Percentiles rank a stretch among this genome's conserved stretches.
phyloP scores from a whole-genome alignment of 306 rosid genomes.

The Crataegus laevigata region DNA sequence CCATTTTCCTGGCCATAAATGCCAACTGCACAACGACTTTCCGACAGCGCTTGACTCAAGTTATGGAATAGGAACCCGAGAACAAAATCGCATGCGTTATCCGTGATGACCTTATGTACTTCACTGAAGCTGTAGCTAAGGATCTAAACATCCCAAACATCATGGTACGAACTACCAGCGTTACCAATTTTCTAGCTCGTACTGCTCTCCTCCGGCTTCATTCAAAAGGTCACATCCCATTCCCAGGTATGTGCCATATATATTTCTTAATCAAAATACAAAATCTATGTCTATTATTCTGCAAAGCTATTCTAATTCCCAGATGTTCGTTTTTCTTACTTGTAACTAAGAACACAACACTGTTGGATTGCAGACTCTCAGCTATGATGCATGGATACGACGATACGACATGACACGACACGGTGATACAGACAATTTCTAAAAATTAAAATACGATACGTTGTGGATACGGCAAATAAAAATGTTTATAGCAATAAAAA shows the following conservation, averaged over 20 bases:
- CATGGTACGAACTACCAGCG: constrained; percentile 32
- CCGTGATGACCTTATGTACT: not conserved
- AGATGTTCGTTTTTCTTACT: not conserved
- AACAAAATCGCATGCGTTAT: constrained; percentile 24
- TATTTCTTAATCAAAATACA: too few relatives aligned
- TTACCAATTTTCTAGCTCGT: constrained; percentile 22
- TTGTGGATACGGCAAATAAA: too few relatives aligned
- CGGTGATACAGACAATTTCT: too few relatives aligned
- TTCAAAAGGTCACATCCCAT: constrained; percentile 24
- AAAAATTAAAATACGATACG: too few relatives aligned
- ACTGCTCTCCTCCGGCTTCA: constrained; percentile 10
- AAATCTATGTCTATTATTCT: not conserved
- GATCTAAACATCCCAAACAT: constrained; percentile 28
- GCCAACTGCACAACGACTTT: not conserved
- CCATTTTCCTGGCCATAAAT: not conserved
- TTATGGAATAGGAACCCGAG: constrained; percentile 12
- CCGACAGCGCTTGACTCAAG: not conserved
- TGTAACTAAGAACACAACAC: not conserved
- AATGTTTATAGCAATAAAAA: too few relatives aligned
- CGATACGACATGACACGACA: too few relatives aligned
- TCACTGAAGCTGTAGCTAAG: constrained; percentile 22
- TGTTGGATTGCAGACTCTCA: constrained; percentile 16
- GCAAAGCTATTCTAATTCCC: not conserved
- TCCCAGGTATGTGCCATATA: constrained; percentile 25
- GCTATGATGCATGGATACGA: too few relatives aligned